Evolutionary conservation across 495 filamentous ascomycete genomes (phyloP), one percentile per base, ranked within the genome.

Genomic region (Chlorociboria aeruginascens): DNA sequence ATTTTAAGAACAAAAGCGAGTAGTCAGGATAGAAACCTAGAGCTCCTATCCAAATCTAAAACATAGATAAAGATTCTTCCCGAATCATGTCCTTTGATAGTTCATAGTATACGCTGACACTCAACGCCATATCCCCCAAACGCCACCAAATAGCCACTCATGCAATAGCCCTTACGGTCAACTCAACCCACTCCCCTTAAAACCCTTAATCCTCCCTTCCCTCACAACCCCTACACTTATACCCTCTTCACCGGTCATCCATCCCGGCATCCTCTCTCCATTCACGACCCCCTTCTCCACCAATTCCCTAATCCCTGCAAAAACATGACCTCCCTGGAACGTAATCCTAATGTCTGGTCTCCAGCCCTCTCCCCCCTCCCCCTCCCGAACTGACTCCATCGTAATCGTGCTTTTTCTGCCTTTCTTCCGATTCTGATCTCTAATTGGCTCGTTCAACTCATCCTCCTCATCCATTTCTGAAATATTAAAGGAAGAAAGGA

Each of bases 191-290:
- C 66, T 70, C 6, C 71, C 71, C 46, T 64, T 71, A 45, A 66
- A 59, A 1, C 72, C 74, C 34, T 60, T 60, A 48, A 78, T 78
- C 54, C 72, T 73, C 3, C 86, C 83, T 37, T 71, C 57, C 45
- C 69, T 73, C 0, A 93, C 77, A 35, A 74, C 71, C 0, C 82
- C 85, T 37, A 79, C 64, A 52, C 81, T 89, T 3, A 93, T 78
- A 0, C 78, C 83, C 16, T 85, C 86, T 57, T 93, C 86, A 1
- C 88, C 88, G 1, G 86, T 89, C 81, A 93, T 82, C 88, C 88
- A 95, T 0, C 86, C 83, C 0, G 87, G 87, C 79, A 93, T 89
- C 17, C 67, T 72, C 61, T 77, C 73, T 0, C 83, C 83, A 55
- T 89, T 77, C 10, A 92, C 62, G 11, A 85, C 69, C 0, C 86